Evolutionary conservation across 352 stramenopile genomes (phyloP).

Genomic region (Globisporangium cylindrosporum): DNA sequence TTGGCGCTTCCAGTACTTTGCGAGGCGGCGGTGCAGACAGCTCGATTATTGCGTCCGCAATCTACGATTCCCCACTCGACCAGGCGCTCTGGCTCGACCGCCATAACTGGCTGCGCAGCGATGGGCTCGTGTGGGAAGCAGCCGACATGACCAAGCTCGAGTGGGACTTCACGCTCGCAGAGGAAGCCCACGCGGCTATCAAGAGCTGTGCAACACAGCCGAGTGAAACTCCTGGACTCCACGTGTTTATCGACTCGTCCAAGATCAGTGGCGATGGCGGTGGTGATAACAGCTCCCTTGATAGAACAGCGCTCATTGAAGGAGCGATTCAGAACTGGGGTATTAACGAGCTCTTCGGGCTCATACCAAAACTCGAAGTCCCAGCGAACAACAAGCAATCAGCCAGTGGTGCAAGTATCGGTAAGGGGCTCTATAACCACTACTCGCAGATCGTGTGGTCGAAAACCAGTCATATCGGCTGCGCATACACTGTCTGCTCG

Average conservation of each 20-base stretch:
- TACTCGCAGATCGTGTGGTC: slow-evolving; percentile 22
- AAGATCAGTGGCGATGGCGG: neutral
- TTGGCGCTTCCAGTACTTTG: neutral
- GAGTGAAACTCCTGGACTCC: neutral
- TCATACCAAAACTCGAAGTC: slow-evolving; percentile 10
- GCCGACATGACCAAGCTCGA: slow-evolving; percentile 10
- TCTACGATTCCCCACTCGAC: slow-evolving; percentile 10
- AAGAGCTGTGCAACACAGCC: slow-evolving; percentile 9
- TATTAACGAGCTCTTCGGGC: slow-evolving; percentile 12
- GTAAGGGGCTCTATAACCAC: slow-evolving; percentile 6
- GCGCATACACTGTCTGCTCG: slow-evolving; percentile 13
- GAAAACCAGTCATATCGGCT: slow-evolving; percentile 16
- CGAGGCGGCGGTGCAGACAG: neutral
- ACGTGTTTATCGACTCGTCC: slow-evolving; percentile 15
- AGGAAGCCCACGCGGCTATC: slow-evolving; percentile 12
- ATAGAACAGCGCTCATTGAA: slow-evolving; percentile 12
- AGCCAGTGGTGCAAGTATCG: neutral
- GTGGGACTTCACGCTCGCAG: slow-evolving; percentile 15
- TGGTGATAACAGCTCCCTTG: neutral
- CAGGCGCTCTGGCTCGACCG: slow-evolving; percentile 20
- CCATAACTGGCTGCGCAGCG: slow-evolving; percentile 19
- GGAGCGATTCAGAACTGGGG: slow-evolving; percentile 17
- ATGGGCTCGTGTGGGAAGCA: slow-evolving; percentile 17
- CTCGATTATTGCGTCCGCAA: neutral
- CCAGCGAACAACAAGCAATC: neutral